Evolutionary conservation across 306 rosid species (phyloP).

Genomic region (Dryas drummondii): DNA sequence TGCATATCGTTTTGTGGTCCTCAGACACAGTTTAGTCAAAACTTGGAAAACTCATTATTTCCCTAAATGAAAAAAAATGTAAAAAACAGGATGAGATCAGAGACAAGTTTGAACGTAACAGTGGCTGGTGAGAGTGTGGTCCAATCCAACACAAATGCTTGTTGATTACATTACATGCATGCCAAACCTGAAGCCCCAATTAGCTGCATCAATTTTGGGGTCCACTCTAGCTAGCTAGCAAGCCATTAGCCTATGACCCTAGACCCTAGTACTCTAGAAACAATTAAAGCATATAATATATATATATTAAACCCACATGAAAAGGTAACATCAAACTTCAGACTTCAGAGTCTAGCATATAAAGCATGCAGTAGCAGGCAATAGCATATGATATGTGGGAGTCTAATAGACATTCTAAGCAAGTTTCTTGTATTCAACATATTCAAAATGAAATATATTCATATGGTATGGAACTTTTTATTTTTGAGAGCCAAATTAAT

Average conservation of each 20-base stretch:
- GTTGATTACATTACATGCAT: neutral
- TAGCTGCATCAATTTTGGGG: neutral
- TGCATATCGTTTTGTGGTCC: neutral
- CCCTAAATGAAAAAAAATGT: neutral
- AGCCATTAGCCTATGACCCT: too few relatives aligned
- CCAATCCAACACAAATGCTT: neutral
- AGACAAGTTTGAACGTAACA: slow-evolving; percentile 4
- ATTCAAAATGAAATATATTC: neutral
- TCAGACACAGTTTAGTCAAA: neutral
- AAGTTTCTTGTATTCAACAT: neutral
- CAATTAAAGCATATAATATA: neutral
- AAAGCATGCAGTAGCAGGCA: too few relatives aligned
- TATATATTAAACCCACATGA: neutral
- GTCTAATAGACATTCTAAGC: too few relatives aligned
- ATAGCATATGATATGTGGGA: too few relatives aligned
- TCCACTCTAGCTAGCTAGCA: neutral
- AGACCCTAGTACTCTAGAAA: neutral
- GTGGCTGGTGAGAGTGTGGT: neutral
- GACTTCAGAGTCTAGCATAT: neutral
- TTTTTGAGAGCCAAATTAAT: neutral
- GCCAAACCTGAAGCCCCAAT: slow-evolving; percentile 5
- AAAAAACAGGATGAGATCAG: neutral
- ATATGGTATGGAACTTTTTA: too few relatives aligned
- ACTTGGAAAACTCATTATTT: neutral
- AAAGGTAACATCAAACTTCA: neutral